Evolutionary conservation across 352 stramenopile species (phyloP).

Genomic region (Phytophthora colocasiae): DNA sequence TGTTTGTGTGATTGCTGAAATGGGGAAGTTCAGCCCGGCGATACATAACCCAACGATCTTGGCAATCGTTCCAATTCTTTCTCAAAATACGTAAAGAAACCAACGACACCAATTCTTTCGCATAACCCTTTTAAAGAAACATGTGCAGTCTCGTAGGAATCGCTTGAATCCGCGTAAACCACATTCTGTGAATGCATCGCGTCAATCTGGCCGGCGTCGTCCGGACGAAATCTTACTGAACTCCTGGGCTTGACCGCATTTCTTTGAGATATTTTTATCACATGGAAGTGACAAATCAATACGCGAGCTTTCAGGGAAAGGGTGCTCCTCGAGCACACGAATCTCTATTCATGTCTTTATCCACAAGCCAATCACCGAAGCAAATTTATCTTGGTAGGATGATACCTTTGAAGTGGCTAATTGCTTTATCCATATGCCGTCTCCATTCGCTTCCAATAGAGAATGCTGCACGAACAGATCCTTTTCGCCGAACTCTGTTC

Average conservation of each 20-base stretch:
- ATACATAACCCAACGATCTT: slow-evolving; percentile 12
- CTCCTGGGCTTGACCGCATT: not conserved
- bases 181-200: slow-evolving; percentile 30
- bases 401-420: not conserved
- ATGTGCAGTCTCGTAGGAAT: not conserved
- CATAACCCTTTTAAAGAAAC: slow-evolving; percentile 6
- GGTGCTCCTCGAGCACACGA: no score
- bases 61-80: no score
- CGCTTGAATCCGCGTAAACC: slow-evolving; percentile 8
- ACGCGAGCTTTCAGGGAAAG: no score
- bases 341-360: no score
- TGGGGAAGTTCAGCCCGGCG: slow-evolving; percentile 16
- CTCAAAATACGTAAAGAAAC: no score
- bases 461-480: slow-evolving; percentile 15
- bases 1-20: slow-evolving; percentile 44
- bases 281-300: no score
- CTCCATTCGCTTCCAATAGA: not conserved
- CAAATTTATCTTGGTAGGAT: not conserved
- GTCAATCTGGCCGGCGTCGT: slow-evolving; percentile 20
- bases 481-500: slow-evolving; percentile 29
- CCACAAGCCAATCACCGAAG: not conserved
- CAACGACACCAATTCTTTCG: slow-evolving; percentile 1
- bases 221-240: slow-evolving; percentile 24
- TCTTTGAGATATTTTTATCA: no score
- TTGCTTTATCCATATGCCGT: not conserved